phyloP scores from a whole-genome alignment of 179 eudicot genomes.

The Camellia oleifera region DNA sequence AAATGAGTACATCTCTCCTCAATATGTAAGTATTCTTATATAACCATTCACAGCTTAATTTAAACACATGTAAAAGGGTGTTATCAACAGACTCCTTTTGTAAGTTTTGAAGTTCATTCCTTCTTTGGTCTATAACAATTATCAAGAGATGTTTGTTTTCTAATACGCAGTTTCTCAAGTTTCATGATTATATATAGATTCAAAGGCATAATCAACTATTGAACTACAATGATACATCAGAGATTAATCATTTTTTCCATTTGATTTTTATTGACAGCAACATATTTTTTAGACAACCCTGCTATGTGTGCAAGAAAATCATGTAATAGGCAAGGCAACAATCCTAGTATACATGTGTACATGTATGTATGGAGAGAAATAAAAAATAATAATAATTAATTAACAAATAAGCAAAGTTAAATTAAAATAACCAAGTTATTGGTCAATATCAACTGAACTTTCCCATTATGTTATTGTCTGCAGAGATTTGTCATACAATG shows the following conservation, averaged over 20 bases:
- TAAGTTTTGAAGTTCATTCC: neutral
- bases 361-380: neutral
- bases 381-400: no score
- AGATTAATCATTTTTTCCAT: neutral
- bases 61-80: neutral
- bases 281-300: neutral
- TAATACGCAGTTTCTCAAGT: neutral
- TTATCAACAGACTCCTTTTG: neutral
- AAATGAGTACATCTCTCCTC: slow-evolving; percentile 44
- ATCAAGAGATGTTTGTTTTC: neutral
- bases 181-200: neutral
- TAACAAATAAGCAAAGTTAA: neutral
- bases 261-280: neutral
- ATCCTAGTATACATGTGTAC: neutral
- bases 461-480: slow-evolving; percentile 21
- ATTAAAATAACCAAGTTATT: neutral
- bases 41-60: neutral
- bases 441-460: neutral
- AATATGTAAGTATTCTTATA: slow-evolving; percentile 45
- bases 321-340: neutral
- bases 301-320: neutral
- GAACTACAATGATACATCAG: neutral
- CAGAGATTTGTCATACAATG: slow-evolving; percentile 64
- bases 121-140: neutral
- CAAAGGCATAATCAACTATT: neutral